Evolutionary conservation across 2,329 filamentous ascomycete genomes (phyloP).

Genomic region (Neoascochyta sp.): DNA sequence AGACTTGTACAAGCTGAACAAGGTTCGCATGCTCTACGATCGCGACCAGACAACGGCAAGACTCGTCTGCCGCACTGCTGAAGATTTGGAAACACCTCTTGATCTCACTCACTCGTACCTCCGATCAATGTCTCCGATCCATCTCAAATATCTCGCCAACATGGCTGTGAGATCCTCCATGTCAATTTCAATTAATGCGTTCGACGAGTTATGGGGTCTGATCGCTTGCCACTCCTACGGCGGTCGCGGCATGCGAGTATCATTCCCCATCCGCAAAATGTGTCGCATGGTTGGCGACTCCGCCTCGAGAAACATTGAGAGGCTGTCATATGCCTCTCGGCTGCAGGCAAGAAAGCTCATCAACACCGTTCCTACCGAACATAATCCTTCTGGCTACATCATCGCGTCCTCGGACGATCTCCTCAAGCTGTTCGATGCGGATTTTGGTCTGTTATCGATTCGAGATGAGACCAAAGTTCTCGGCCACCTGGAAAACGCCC

Average conservation of each 20-base stretch:
- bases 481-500: slow-evolving; percentile 68
- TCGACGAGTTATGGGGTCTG: slow-evolving; percentile 80
- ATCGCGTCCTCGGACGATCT: slow-evolving; percentile 85
- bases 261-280: slow-evolving; percentile 89
- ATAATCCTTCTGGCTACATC: slow-evolving; percentile 84
- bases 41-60: slow-evolving; percentile 75
- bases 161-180: slow-evolving; percentile 93
- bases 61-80: slow-evolving; percentile 71
- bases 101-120: slow-evolving; percentile 84
- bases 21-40: slow-evolving; percentile 82
- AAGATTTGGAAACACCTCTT: slow-evolving; percentile 70
- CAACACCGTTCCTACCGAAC: slow-evolving; percentile 74
- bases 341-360: slow-evolving; percentile 84
- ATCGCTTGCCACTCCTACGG: slow-evolving; percentile 85
- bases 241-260: slow-evolving; percentile 75
- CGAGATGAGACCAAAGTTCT: slow-evolving; percentile 84
- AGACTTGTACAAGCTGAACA: slow-evolving; percentile 87
- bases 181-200: slow-evolving; percentile 89
- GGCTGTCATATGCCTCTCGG: slow-evolving; percentile 78
- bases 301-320: slow-evolving; percentile 81
- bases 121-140: slow-evolving; percentile 85
- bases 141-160: slow-evolving; percentile 79
- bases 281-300: slow-evolving; percentile 83
- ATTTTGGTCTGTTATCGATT: slow-evolving; percentile 82
- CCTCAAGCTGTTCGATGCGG: slow-evolving; percentile 77